Evolutionary conservation across 2,329 filamentous ascomycete species (phyloP).

Genomic region (Dothidotthia symphoricarpi): DNA sequence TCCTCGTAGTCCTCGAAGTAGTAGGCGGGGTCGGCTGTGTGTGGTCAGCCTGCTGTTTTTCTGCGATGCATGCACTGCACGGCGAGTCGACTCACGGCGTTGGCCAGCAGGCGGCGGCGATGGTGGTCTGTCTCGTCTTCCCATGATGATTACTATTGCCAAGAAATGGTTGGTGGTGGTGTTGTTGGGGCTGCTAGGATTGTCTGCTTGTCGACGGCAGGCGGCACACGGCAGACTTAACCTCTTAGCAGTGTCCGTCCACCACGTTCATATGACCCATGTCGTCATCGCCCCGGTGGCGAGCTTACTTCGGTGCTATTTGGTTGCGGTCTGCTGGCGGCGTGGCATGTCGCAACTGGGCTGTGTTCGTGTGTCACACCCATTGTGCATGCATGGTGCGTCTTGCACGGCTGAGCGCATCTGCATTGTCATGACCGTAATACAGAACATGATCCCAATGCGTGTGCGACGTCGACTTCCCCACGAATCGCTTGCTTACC

Average conservation of each 20-base stretch:
- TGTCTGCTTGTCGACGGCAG: too few species aligned
- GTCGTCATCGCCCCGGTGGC: not conserved
- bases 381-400: slow-evolving; percentile 17
- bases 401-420: too few species aligned
- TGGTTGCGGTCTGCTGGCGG: too few species aligned
- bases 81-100: slow-evolving; percentile 12
- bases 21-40: slow-evolving; percentile 21
- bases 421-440: too few species aligned
- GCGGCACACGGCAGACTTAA: too few species aligned
- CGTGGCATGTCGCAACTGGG: slow-evolving; percentile 15
- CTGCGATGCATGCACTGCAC: too few species aligned
- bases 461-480: too few species aligned
- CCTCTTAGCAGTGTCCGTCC: too few species aligned
- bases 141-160: slow-evolving; percentile 11
- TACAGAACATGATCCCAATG: too few species aligned
- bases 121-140: slow-evolving; percentile 18
- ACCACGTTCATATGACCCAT: not conserved
- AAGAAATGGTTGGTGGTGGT: not conserved
- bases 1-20: slow-evolving; percentile 31
- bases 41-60: too few species aligned
- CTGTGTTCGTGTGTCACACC: slow-evolving; percentile 11
- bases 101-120: slow-evolving; percentile 19
- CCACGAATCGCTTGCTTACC: too few species aligned
- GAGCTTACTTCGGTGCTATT: too few species aligned
- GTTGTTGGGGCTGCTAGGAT: not conserved